Conservation (phyloP, 164 flowering plant genomes). For the Annona cherimola region DNA sequence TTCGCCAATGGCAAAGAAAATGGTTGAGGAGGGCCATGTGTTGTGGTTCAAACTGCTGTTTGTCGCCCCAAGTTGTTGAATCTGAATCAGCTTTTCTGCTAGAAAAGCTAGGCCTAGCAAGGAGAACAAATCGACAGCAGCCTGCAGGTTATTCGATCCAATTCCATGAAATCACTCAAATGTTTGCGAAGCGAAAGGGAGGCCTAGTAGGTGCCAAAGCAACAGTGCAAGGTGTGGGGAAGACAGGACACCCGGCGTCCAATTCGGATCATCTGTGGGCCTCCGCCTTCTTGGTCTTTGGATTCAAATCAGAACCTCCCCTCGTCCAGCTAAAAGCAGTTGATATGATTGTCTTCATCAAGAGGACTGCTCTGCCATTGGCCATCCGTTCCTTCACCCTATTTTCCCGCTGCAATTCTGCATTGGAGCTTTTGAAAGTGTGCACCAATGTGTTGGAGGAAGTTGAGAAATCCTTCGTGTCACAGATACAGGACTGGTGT, state of each 20-base stretch:
- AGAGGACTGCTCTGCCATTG: slow-evolving; percentile 66
- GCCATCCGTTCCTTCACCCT: slow-evolving; percentile 65
- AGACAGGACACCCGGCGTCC: slow-evolving; percentile 39
- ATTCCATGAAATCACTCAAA: slow-evolving; percentile 61
- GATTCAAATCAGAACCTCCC: slow-evolving; percentile 86
- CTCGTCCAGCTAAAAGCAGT: slow-evolving; percentile 57
- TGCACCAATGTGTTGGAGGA: slow-evolving; percentile 85
- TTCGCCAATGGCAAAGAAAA: slow-evolving; percentile 44
- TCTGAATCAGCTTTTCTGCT: slow-evolving; percentile 64
- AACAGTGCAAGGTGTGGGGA: slow-evolving; percentile 55
- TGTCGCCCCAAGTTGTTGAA: slow-evolving; percentile 42
- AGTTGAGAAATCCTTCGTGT: slow-evolving; percentile 82
- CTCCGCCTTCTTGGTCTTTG: slow-evolving; percentile 71
- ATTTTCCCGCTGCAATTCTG: slow-evolving; percentile 76
- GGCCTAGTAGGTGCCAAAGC: slow-evolving; percentile 53
- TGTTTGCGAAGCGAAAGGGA: slow-evolving; percentile 47
- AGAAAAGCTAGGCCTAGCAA: slow-evolving; percentile 70
- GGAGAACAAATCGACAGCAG: slow-evolving; percentile 37
- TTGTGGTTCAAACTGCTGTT: slow-evolving; percentile 38
- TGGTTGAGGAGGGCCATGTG: slow-evolving; percentile 35
- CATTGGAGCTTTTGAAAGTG: slow-evolving; percentile 74
- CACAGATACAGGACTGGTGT: slow-evolving; percentile 79
- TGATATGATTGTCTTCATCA: slow-evolving; percentile 71
- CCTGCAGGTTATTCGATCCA: slow-evolving; percentile 53
- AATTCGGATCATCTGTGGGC: slow-evolving; percentile 81